Evolutionary conservation across 2,329 filamentous ascomycete species (phyloP).

Genomic region (Lasiodiplodia theobromae): DNA sequence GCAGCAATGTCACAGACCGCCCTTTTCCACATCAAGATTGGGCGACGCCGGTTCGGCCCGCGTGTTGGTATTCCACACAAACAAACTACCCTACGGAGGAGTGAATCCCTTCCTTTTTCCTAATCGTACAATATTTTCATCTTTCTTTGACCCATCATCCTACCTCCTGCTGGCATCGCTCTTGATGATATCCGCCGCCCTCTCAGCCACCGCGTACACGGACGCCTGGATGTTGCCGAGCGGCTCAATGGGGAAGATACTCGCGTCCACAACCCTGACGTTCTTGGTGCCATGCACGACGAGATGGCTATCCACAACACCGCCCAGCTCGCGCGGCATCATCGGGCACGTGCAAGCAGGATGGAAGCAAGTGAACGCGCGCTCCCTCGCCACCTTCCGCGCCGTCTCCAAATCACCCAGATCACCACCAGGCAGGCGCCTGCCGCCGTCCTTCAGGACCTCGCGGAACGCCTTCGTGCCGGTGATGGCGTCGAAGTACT

Average conservation of each 20-base stretch:
- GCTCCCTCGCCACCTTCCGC: conserved; percentile 34
- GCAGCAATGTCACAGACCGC: no score
- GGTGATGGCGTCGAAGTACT: conserved; percentile 46
- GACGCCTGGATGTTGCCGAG: conserved; percentile 27
- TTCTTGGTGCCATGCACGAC: conserved; percentile 37
- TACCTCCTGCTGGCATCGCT: no score
- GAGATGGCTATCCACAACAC: conserved; percentile 39
- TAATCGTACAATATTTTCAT: no score
- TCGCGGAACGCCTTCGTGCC: conserved; percentile 42
- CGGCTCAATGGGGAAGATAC: conserved; percentile 30
- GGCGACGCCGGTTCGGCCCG: no score
- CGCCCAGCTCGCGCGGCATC: conserved; percentile 37
- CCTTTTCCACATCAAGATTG: no score
- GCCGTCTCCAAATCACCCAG: conserved; percentile 20
- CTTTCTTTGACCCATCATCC: no score
- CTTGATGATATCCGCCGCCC: conserved; percentile 42
- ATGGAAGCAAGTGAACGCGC: conserved; percentile 43
- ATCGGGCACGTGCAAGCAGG: conserved; percentile 42
- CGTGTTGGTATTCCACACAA: no score
- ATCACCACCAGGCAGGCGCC: conserved; percentile 27
- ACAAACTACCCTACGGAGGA: no score
- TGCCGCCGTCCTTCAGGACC: conserved; percentile 43
- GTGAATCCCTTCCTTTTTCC: no score
- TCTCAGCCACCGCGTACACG: conserved; percentile 27
- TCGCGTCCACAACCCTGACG: conserved; percentile 31